These are phyloP conservation scores for Phytopythium sindhum DNA, from an alignment of 352 stramenopile species.

Conservation along the genomic window DNA sequence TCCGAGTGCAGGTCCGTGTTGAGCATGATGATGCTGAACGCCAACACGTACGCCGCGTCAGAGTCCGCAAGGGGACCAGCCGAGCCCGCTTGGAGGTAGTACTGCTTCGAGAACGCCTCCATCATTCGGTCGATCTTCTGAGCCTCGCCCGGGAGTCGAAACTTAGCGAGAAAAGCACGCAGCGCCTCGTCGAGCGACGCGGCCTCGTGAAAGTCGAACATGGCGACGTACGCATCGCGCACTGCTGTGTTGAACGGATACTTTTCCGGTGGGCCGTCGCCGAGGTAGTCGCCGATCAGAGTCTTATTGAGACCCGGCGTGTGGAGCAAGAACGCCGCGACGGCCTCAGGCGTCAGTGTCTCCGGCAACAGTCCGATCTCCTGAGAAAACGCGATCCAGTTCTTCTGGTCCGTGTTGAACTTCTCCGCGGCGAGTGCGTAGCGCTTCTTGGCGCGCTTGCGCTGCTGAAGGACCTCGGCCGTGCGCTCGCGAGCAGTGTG, in stretches of 20 bases:
- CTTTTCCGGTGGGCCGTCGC: constrained; percentile 93
- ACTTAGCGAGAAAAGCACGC: constrained; percentile 92
- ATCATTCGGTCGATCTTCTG: constrained; percentile 99
- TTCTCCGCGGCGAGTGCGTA: constrained; percentile 88
- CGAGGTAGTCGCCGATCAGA: constrained; percentile 95
- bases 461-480: constrained; percentile 87
- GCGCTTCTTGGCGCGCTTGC: constrained; percentile 90
- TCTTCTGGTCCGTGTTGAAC: constrained; percentile 95
- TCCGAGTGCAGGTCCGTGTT: constrained; percentile 99
- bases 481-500: constrained; percentile 83
- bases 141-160: constrained; percentile 96
- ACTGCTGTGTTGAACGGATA: constrained; percentile 94
- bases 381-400: constrained; percentile 89
- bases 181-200: constrained; percentile 89
- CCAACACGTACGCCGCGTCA: constrained; percentile 95
- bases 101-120: constrained; percentile 94
- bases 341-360: constrained; percentile 75
- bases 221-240: constrained; percentile 82
- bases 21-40: constrained; percentile 99
- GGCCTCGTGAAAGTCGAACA: constrained; percentile 93
- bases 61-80: constrained; percentile 64
- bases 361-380: constrained; percentile 84
- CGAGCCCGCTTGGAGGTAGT: constrained; percentile 76
- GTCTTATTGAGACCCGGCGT: constrained; percentile 92
- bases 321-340: constrained; percentile 93